phyloP scores from a whole-genome alignment of 371 early-diverging fungal genomes.

The Mortierella sp. region DNA sequence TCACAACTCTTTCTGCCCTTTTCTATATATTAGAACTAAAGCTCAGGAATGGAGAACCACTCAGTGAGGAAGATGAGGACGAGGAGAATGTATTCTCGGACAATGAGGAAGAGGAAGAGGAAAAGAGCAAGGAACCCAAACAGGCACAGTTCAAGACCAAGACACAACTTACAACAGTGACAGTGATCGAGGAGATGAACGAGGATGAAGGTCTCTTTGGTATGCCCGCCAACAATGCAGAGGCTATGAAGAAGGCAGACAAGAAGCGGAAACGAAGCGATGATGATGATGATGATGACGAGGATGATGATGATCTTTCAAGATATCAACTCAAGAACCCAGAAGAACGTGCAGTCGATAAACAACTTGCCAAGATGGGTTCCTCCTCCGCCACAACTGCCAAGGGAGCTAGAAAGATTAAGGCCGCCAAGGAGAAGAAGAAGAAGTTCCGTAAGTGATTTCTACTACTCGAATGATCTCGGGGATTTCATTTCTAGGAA shows the following conservation, averaged over 20 bases:
- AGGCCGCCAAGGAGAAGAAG: slow-evolving; percentile 29
- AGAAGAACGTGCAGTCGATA: slow-evolving; percentile 16
- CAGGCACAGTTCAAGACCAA: slow-evolving; percentile 66
- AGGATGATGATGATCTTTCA: slow-evolving; percentile 14
- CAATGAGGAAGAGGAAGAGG: slow-evolving; percentile 40
- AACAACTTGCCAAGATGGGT: slow-evolving; percentile 35
- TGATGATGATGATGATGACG: slow-evolving; percentile 2
- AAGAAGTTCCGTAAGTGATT: slow-evolving; percentile 50
- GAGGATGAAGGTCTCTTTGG: slow-evolving; percentile 56
- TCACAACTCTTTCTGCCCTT: no score
- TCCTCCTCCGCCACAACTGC: slow-evolving; percentile 37
- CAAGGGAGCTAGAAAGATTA: not conserved
- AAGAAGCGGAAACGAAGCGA: slow-evolving; percentile 12
- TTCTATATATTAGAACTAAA: slow-evolving; percentile 31
- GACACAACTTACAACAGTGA: slow-evolving; percentile 74
- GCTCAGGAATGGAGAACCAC: slow-evolving; percentile 53
- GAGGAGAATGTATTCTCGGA: slow-evolving; percentile 45
- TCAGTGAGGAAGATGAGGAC: slow-evolving; percentile 20
- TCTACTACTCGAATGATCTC: no score
- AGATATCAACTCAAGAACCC: not conserved
- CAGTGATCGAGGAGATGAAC: slow-evolving; percentile 77
- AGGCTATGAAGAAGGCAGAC: slow-evolving; percentile 18
- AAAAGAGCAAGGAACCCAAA: slow-evolving; percentile 49
- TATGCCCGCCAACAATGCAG: slow-evolving; percentile 27
- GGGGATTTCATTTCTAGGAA: no score